Percentiles rank a stretch among this genome's conserved stretches.
Evolutionary conservation across 1,284 basidiomycete species (phyloP).

Genomic region (Puccinia hordei): DNA sequence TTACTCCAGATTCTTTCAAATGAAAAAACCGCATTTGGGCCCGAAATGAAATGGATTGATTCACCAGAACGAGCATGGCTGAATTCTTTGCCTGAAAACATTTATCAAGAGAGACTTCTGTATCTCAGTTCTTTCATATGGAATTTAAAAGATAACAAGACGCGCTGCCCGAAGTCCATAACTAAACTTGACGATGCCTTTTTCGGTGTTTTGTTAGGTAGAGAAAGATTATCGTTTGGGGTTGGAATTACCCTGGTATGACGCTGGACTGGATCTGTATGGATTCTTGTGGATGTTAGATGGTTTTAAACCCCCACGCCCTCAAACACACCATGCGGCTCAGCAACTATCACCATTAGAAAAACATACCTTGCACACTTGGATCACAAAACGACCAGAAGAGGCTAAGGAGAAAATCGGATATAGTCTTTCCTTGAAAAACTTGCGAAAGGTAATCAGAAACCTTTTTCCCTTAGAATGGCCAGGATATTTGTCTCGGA

Average conservation of each 20-base stretch:
- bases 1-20: neutral
- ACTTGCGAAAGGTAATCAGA: too few relatives aligned
- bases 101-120: constrained; percentile 8
- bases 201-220: too few relatives aligned
- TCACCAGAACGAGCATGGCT: constrained; percentile 19
- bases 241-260: neutral
- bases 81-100: neutral
- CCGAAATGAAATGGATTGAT: neutral
- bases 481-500: too few relatives aligned
- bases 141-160: neutral
- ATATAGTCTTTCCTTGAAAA: too few relatives aligned
- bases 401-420: neutral
- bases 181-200: neutral
- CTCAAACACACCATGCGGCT: neutral
- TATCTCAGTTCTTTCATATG: neutral
- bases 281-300: neutral
- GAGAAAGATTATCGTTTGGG: neutral
- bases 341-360: neutral
- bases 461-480: too few relatives aligned
- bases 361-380: neutral
- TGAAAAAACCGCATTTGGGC: neutral
- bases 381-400: neutral
- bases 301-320: neutral
- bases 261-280: neutral
- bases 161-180: neutral